Base-by-base conservation (phyloP, 2,329 filamentous ascomycete species). In the Aspergillus sp. region DNA sequence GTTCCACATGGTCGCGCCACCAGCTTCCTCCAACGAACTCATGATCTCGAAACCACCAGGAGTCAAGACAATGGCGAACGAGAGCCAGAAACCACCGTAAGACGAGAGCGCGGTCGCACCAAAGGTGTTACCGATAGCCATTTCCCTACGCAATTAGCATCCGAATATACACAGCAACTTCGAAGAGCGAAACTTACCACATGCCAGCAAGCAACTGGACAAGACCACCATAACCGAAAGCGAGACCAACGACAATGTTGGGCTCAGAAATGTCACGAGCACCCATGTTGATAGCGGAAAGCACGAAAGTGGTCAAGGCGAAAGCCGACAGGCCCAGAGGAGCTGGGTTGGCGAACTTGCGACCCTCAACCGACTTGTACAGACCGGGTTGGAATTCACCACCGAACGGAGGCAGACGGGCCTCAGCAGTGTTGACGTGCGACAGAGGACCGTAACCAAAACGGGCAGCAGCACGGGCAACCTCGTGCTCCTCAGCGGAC, bases 91-190 rank as follows among this genome's bases (percentile, higher is more conserved):
- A 53, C 86, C 86, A 58, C 88, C 87, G 62, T 88, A 91, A 0
- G 86, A 90, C 7, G 85, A 87, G 49, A 91, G 73, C 17, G 87
- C 86, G 20, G 86, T 90, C 45, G 86, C 87, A 76, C 86, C 86
- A 56, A 91, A 90, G 9, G 88, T 91, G 76, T 91, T 91, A 49
- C 86, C 87, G n/a, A 88, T 78, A 32, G 86, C 86, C 81, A 91
- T 88, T 73, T 91, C 87, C 86, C 85, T 88, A 53, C 13, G 22
- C 43, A 7, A 19, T 49, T 30, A 52, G 47, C 43, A 37, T 13
- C 12, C 7, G 32, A 45, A 30, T 20, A 19, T 19, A 19, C 10
- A 20, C 17, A 7, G 5, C 5, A 7, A 7, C 6, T 1, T 15
- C 15, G 2, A 41, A 4, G 4, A 19, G 43, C 9, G 12, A 38